A percentile compares a stretch with the other conserved stretches of the same genome.
These are phyloP conservation scores for Xylariaceae sp. DNA, from an alignment of 2,329 filamentous ascomycete genomes.

Conservation along the genomic window DNA sequence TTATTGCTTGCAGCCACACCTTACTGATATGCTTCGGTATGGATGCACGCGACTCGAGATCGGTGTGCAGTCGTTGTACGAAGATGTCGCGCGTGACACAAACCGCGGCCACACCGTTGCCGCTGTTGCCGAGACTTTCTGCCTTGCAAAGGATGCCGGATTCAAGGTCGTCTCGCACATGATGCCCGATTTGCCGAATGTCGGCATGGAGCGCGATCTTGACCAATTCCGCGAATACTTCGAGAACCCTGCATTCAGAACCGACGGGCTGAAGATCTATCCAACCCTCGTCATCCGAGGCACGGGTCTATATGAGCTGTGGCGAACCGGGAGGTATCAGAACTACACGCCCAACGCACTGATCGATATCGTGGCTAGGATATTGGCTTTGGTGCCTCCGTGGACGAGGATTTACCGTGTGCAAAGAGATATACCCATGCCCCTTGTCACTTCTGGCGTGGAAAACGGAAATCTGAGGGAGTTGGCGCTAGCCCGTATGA, in stretches of 20 bases:
- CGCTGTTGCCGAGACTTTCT: conserved; percentile 93
- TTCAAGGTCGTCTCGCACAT: conserved; percentile 99
- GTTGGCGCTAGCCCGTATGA: conserved; percentile 93
- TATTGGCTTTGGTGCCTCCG: conserved; percentile 86
- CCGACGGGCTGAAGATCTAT: conserved; percentile 96
- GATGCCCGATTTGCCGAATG: conserved; percentile 98
- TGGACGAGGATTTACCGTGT: conserved; percentile 99
- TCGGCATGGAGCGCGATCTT: conserved; percentile 95
- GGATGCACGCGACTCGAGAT: conserved; percentile 93
- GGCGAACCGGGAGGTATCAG: conserved; percentile 94
- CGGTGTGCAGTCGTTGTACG: conserved; percentile 93
- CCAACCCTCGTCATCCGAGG: conserved; percentile 95
- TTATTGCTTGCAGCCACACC: conserved; percentile 92
- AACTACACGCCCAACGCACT: conserved; percentile 98
- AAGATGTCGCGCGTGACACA: conserved; percentile 96
- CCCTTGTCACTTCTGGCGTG: conserved; percentile 94
- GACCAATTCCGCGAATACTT: conserved; percentile 98
- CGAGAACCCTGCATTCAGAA: conserved; percentile 90
- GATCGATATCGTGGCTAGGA: conserved; percentile 93
- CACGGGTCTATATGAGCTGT: conserved; percentile 93
- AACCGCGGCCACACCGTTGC: conserved; percentile 96
- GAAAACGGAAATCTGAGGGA: conserved; percentile 97
- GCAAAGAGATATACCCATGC: conserved; percentile 99
- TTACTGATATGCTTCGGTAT: conserved; percentile 95
- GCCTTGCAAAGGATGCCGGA: conserved; percentile 92